A percentile compares a stretch with the other conserved stretches of the same genome.
These are phyloP conservation scores for Elaeis oleifera DNA, from an alignment of 202 grass and related monocot genomes.

Conservation along the genomic window DNA sequence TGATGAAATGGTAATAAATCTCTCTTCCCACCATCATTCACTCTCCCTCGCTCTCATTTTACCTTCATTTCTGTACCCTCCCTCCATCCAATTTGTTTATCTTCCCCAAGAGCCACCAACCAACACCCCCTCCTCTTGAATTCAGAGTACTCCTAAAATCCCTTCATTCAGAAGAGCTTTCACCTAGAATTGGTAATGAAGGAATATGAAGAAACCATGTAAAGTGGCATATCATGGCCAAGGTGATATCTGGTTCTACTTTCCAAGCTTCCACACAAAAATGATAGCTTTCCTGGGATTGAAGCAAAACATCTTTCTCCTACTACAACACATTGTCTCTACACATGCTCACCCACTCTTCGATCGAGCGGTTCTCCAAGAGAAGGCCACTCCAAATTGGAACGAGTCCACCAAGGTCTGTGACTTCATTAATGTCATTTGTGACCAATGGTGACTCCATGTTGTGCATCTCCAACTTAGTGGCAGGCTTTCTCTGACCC, in stretches of 20 bases:
- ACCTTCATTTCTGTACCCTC: too few relatives aligned
- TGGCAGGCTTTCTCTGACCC: constrained; percentile 21
- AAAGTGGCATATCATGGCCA: not conserved
- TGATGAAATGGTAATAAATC: too few relatives aligned
- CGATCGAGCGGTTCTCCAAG: constrained; percentile 21
- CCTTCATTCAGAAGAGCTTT: too few relatives aligned
- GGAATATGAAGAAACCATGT: too few relatives aligned
- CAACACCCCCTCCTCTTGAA: too few relatives aligned
- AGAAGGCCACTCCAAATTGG: constrained; percentile 59
- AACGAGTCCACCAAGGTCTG: constrained; percentile 60
- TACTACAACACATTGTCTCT: constrained; percentile 3
- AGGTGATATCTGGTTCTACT: not conserved
- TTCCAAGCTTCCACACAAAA: not conserved
- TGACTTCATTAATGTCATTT: constrained; percentile 36
- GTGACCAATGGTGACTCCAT: constrained; percentile 40
- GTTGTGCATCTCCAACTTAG: constrained; percentile 26
- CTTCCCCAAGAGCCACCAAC: too few relatives aligned
- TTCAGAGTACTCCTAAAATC: too few relatives aligned
- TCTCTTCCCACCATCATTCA: too few relatives aligned
- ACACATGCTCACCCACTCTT: not conserved
- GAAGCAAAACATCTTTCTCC: constrained; percentile 22
- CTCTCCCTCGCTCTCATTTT: too few relatives aligned
- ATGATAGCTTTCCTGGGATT: constrained; percentile 32
- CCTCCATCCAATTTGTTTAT: too few relatives aligned
- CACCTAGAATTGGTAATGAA: too few relatives aligned